Evolutionary conservation across 345 rosid species (phyloP).

Genomic region (Eucalyptus urophylla): DNA sequence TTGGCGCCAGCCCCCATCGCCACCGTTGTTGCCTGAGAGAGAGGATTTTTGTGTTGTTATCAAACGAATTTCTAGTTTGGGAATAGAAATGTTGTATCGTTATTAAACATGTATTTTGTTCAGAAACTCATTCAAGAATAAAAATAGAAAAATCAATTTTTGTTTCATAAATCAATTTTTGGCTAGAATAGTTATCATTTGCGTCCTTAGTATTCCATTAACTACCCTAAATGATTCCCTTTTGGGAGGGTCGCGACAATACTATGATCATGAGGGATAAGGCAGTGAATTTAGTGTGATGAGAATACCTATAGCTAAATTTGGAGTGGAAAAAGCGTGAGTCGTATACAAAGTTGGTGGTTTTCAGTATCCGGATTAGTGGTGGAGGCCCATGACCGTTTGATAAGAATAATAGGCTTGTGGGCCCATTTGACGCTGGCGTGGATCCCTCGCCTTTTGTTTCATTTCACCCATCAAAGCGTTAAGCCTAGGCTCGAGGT

Average conservation of each 20-base stretch:
- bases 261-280: neutral
- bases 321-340: neutral
- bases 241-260: neutral
- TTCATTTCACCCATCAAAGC: neutral
- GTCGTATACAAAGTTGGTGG: neutral
- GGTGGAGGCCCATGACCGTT: neutral
- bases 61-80: too few relatives aligned
- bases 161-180: too few relatives aligned
- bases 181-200: too few relatives aligned
- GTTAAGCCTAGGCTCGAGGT: neutral
- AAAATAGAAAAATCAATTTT: too few relatives aligned
- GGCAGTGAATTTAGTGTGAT: neutral
- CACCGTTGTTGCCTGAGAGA: rapidly evolving
- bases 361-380: neutral
- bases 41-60: too few relatives aligned
- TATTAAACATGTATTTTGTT: too few relatives aligned
- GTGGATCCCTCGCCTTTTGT: neutral
- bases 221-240: neutral
- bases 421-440: neutral
- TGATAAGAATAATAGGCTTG: neutral
- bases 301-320: too few relatives aligned
- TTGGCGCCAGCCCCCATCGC: rapidly evolving
- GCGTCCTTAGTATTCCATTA: too few relatives aligned
- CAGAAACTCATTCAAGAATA: too few relatives aligned
- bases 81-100: too few relatives aligned